Evolutionary conservation across 805 yeast genomes (phyloP).

Genomic region (Myxozyma kluyveri): DNA sequence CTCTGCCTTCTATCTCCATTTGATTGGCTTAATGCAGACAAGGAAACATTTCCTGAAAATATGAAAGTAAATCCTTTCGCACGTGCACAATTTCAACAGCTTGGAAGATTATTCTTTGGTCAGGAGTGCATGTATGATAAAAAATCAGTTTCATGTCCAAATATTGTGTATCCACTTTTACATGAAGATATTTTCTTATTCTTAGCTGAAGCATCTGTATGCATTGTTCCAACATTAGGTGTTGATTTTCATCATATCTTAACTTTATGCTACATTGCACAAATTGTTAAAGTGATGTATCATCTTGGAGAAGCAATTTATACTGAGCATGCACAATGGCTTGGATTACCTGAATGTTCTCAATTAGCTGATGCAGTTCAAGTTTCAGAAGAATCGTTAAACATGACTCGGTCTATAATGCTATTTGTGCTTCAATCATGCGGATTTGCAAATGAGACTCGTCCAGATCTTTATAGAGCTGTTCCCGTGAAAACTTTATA

Average conservation of each 20-base stretch:
- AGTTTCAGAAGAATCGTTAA: neutral
- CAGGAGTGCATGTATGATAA: constrained; percentile 30
- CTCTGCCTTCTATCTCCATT: constrained; percentile 16
- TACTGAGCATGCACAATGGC: constrained; percentile 6
- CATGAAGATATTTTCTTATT: constrained; percentile 37
- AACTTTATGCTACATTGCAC: constrained; percentile 50
- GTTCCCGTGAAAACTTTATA: constrained; percentile 11
- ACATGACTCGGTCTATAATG: constrained; percentile 6
- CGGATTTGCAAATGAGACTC: constrained; percentile 3
- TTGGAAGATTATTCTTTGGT: constrained; percentile 27
- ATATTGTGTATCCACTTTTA: constrained; percentile 23
- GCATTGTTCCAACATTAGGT: constrained; percentile 48
- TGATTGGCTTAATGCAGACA: neutral
- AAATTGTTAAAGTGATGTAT: constrained; percentile 49
- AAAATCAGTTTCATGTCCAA: constrained; percentile 26
- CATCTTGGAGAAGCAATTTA: constrained; percentile 20
- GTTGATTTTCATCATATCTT: constrained; percentile 49
- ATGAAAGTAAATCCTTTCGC: neutral
- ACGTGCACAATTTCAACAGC: constrained; percentile 9
- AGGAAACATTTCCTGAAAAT: too few species aligned
- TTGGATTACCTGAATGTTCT: constrained; percentile 2
- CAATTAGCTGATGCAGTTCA: neutral
- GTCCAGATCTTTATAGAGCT: neutral
- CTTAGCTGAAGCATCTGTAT: constrained; percentile 40
- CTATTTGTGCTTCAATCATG: constrained; percentile 3